phyloP scores from a whole-genome alignment of 768 basidiomycete species.

The Russula brevipes region DNA sequence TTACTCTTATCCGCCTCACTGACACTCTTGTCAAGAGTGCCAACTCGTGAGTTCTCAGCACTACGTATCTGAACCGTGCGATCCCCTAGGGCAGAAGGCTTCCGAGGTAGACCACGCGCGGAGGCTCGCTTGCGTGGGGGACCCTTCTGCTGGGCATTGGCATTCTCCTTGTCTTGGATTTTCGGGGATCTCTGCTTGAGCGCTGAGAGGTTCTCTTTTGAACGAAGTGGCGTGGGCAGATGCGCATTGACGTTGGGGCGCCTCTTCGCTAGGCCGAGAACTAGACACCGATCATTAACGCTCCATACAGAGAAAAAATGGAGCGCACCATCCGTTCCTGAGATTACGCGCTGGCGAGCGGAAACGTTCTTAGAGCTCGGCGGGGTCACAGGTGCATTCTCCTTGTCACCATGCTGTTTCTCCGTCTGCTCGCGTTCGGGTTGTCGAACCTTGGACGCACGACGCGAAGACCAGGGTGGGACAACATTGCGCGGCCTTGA shows the following conservation, averaged over 20 bases:
- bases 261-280: conserved; percentile 14
- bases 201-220: conserved; percentile 4
- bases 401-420: conserved; percentile 33
- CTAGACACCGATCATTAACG: background rate
- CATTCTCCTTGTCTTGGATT: conserved; percentile 12
- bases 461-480: conserved; percentile 33
- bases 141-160: conserved; percentile 6
- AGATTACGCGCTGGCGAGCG: conserved; percentile 11
- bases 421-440: conserved; percentile 25
- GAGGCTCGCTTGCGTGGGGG: conserved; percentile 12
- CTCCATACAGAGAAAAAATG: background rate
- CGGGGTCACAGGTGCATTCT: conserved; percentile 29
- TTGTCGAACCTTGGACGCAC: conserved; percentile 23
- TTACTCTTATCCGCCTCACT: conserved; percentile 23
- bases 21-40: conserved; percentile 27
- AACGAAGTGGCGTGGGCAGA: conserved; percentile 8
- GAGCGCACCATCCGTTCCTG: conserved; percentile 16
- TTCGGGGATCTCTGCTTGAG: conserved; percentile 9
- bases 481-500: conserved; percentile 35
- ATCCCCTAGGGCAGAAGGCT: conserved; percentile 26
- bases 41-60: conserved; percentile 26
- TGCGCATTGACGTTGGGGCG: conserved; percentile 15
- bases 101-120: conserved; percentile 23
- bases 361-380: conserved; percentile 3
- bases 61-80: conserved; percentile 20